Percentiles rank a stretch among this genome's conserved stretches.
Evolutionary conservation across 441 rosid species (phyloP).

Genomic region (Biscutella laevigata): DNA sequence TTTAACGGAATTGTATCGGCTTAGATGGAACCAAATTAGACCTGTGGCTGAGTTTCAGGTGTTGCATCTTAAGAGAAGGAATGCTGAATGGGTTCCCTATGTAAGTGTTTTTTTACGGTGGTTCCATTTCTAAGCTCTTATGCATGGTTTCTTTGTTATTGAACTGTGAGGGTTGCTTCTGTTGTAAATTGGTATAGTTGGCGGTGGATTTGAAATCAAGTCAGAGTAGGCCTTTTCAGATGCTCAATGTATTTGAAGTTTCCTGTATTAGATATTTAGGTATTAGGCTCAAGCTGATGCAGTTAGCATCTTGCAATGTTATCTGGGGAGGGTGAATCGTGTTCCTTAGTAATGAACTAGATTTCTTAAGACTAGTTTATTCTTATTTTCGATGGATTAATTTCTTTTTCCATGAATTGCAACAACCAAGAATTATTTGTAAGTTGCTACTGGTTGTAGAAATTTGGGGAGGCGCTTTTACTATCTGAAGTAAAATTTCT

Average conservation of each 20-base stretch:
- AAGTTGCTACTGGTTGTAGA: not conserved
- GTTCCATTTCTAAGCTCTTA: conserved; percentile 43
- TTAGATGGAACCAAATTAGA: conserved; percentile 58
- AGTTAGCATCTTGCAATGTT: not conserved
- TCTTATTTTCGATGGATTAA: conserved; percentile 2
- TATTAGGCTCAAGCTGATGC: conserved; percentile 1
- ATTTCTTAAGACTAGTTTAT: not conserved
- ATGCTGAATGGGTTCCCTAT: conserved; percentile 73
- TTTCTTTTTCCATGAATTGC: not conserved
- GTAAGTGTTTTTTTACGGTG: conserved; percentile 41
- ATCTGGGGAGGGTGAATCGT: not conserved
- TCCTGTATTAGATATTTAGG: not conserved
- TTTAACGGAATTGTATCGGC: conserved; percentile 77
- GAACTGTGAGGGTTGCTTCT: not conserved
- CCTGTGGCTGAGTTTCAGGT: conserved; percentile 83
- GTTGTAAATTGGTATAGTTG: not conserved
- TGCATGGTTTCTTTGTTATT: not conserved
- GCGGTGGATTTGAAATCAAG: conserved; percentile 3
- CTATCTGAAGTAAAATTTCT: not conserved
- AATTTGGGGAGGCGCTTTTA: not conserved
- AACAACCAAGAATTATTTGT: not conserved
- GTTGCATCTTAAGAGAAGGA: conserved; percentile 70
- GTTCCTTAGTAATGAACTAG: not conserved
- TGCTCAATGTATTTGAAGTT: not conserved
- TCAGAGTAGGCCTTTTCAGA: not conserved